Evolutionary conservation across 352 stramenopile species (phyloP), one percentile per base, ranked within the genome.

Genomic region (Phytophthora pisi): DNA sequence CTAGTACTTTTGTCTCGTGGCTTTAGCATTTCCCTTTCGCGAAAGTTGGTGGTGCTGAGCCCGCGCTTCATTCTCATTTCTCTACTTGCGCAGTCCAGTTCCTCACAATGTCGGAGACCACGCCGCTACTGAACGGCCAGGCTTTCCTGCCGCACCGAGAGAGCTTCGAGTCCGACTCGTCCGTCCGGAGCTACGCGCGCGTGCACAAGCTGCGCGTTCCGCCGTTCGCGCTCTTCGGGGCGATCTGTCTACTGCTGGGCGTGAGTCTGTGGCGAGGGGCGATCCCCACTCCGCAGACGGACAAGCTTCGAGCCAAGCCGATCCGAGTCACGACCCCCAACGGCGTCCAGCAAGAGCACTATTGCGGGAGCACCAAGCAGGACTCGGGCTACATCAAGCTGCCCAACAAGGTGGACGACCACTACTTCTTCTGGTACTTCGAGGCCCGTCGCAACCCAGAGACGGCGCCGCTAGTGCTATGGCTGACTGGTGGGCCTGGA

Each of bases 391-490:
- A 88, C 66, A 78, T 90, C 47, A 75, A 80, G 59, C 71, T 91
- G 2, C 63, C 79, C 49, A 86, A 88, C 76, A 88, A 88, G 68
- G 69, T 84, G 53, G 80, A 87, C 55, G 82, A 89, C 64, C 62
- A 90, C 42, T 92, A 92, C 66, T 90, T 90, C 61, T 92, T 89
- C 51, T 92, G 84, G 84, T 89, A 82, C 69, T 88, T 86, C 57
- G 79, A 88, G 66, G 89, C 84, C 1, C 73, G 79, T 13, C 70
- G 61, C n/a, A 57, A 78, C 16, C 78, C 79, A 8, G 51, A 28
- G 8, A 87, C 53, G 1, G 84, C 88, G 56, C 84, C 84, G 11
- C 68, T 90, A 0, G 66, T 92, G 26, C 64, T 92, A 0, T 92
- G 84, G 81, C 73, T 92, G 51, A 88, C 79, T 30, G 83, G 81